Percentiles rank a stretch among this genome's conserved stretches.
These are phyloP conservation scores for Irpex sp. DNA, from an alignment of 1,284 basidiomycete genomes.

Conservation along the genomic window DNA sequence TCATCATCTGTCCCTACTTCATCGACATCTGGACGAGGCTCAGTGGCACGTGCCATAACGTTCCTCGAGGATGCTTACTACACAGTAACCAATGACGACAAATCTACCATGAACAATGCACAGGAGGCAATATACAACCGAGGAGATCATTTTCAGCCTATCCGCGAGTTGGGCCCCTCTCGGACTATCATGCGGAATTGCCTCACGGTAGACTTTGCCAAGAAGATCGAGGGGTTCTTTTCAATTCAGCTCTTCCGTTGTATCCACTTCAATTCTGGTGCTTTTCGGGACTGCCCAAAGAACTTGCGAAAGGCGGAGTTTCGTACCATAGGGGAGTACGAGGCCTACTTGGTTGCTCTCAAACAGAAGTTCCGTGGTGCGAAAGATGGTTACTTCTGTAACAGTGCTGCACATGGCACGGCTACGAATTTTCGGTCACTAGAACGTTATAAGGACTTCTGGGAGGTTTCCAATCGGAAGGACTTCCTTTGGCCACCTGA, in stretches of 20 bases:
- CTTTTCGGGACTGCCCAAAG: neutral
- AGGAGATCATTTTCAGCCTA: neutral
- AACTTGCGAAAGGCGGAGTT: neutral
- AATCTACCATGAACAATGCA: too few relatives aligned
- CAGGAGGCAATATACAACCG: too few relatives aligned
- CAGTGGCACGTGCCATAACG: too few relatives aligned
- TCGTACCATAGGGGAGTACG: too few relatives aligned
- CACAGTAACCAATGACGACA: too few relatives aligned
- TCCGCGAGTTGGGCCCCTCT: neutral
- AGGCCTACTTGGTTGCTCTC: neutral
- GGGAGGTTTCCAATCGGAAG: too few relatives aligned
- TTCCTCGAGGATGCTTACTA: too few relatives aligned
- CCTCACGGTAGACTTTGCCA: neutral
- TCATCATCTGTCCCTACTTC: too few relatives aligned
- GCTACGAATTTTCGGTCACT: too few relatives aligned
- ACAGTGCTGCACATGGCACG: neutral
- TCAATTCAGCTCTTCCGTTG: neutral
- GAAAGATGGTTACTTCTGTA: neutral
- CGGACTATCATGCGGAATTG: neutral
- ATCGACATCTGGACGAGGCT: too few relatives aligned
- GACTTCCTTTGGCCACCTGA: too few relatives aligned
- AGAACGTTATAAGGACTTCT: too few relatives aligned
- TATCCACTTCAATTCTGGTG: neutral
- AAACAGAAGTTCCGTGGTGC: neutral
- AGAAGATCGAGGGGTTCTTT: neutral